phyloP scores from a whole-genome alignment of 169 alveolate genomes.

The Blepharisma undulans region DNA sequence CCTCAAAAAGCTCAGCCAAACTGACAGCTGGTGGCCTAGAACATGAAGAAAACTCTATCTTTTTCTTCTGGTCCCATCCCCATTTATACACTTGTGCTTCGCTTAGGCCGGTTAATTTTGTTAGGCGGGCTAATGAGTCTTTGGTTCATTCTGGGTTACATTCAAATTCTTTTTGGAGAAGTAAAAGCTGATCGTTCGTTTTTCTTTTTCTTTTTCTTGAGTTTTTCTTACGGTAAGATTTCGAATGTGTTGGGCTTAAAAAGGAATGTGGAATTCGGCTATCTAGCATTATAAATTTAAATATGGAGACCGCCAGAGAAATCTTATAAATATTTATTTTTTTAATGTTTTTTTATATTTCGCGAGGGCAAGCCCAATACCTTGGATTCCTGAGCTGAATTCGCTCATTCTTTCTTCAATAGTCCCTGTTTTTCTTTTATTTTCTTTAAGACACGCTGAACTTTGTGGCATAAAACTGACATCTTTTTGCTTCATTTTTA shows the following conservation, averaged over 20 bases:
- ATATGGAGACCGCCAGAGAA: neutral
- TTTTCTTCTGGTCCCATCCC: constrained; percentile 53
- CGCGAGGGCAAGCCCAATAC: neutral
- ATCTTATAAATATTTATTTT: neutral
- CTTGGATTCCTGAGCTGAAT: neutral
- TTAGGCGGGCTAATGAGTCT: constrained; percentile 7
- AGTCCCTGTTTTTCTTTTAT: neutral
- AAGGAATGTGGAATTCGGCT: neutral
- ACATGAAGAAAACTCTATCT: neutral
- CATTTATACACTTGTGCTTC: constrained; percentile 48
- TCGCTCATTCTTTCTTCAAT: neutral
- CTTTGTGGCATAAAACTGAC: constrained; percentile 23
- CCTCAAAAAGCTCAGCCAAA: neutral
- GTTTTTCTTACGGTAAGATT: neutral
- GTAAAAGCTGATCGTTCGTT: neutral
- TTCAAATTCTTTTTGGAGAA: constrained; percentile 24
- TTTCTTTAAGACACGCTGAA: constrained; percentile 21
- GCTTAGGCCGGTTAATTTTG: constrained; percentile 32
- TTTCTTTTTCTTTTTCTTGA: constrained; percentile 33
- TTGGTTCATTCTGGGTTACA: constrained; percentile 36
- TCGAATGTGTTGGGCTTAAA: neutral
- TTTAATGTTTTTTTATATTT: neutral
- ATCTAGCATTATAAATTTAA: neutral
- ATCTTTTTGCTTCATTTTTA: neutral
- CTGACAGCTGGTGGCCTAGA: neutral